Base-by-base conservation (phyloP, 306 rosid species). In the Dalbergia cultrata region DNA sequence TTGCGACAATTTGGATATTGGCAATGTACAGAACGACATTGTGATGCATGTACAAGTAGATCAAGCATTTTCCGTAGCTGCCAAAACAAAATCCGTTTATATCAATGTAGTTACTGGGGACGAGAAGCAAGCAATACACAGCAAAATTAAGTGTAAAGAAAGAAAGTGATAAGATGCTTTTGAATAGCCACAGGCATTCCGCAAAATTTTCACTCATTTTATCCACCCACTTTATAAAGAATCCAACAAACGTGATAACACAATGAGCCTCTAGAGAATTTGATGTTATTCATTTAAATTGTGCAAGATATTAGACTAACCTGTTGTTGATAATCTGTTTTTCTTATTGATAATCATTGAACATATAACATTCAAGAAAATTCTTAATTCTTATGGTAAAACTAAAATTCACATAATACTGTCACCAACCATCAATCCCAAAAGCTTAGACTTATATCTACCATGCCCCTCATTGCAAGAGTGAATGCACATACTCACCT, bases 61-160 rank as follows among this genome's bases (percentile, higher is more conserved):
- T 96, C 99, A 70, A 96, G 99, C 98, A 92, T 92, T 92, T 83
- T 92, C 80, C 97, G 81, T 41, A 92, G 93, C 99, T 96, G 98
- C 84, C 86, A 83, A 74, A 49, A 84, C 72, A 82, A 77, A 85
- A 70, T 77, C 7, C 76, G 57, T 47, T 21, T 8, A 41, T 10
- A 75, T 88, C 65, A 83, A 11, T 0, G 11, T 54, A 54, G 60
- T 54, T 54, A 54, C 26, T n/a, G 17, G 10, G 12, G 60, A 54
- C 26, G 19, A 53, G 39, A 18, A 71, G 59, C 66, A 80, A 59
- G 68, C 86, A 73, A 74, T 39, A 19, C 54, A 17, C 63, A 26
- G 21, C 13, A 6, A 53, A 50, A 57, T 50, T 13, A 43, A 8
- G 4, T 14, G 57, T 35, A n/a, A 31, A 43, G 22, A 53, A 58